These are phyloP conservation scores for Drechslerella stenobrocha DNA, from an alignment of 2,329 filamentous ascomycete species.

Conservation along the genomic window DNA sequence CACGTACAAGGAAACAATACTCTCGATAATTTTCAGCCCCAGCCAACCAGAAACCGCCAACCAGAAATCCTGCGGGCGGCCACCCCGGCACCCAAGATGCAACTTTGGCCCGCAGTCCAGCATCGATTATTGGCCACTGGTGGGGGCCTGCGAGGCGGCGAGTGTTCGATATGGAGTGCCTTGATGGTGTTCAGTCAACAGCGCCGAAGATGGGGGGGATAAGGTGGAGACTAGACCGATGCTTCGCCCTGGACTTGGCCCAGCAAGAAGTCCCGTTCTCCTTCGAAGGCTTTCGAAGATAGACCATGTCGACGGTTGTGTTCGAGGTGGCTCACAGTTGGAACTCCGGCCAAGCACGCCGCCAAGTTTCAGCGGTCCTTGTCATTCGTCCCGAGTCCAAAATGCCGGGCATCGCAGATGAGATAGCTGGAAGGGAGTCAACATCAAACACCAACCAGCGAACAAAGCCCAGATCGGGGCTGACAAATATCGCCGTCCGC, in stretches of 20 bases:
- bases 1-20: constrained; percentile 2
- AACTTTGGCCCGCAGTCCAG: background rate
- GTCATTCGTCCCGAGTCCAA: background rate
- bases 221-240: too few relatives aligned
- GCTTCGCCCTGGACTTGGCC: too few relatives aligned
- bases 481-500: too few relatives aligned
- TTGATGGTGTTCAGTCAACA: background rate
- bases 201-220: background rate
- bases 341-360: background rate
- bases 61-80: background rate
- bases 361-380: background rate
- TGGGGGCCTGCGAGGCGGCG: background rate
- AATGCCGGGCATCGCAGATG: too few relatives aligned
- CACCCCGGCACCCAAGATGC: background rate
- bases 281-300: background rate
- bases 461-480: too few relatives aligned
- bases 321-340: background rate
- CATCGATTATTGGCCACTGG: background rate
- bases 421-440: too few relatives aligned
- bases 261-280: too few relatives aligned
- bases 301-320: background rate
- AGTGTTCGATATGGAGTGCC: background rate
- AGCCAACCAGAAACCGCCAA: background rate
- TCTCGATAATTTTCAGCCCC: background rate
- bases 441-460: too few relatives aligned